Conservation (phyloP, 1,284 basidiomycete species). For the Leccinum subrobustum region DNA sequence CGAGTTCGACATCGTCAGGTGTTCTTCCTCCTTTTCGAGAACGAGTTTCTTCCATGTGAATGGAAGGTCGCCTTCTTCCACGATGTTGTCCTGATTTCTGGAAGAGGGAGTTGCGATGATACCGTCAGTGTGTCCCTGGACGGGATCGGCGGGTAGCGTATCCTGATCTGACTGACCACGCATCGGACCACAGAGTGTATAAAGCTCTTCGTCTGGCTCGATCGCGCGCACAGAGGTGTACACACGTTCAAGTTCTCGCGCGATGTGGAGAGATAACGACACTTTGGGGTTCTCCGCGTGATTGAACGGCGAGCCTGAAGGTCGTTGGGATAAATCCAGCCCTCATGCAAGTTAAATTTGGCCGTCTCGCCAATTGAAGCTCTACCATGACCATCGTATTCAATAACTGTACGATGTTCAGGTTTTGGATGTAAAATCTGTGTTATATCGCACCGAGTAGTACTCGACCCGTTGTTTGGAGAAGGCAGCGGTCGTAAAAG, state of each 20-base stretch:
- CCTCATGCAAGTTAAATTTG: too few species aligned
- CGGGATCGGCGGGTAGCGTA: constrained; percentile 36
- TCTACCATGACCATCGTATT: constrained; percentile 70
- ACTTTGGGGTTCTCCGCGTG: constrained; percentile 74
- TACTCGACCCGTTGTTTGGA: too few species aligned
- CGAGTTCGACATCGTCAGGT: constrained; percentile 54
- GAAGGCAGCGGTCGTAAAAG: neutral
- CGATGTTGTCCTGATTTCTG: constrained; percentile 36
- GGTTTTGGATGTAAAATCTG: neutral
- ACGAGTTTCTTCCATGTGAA: constrained; percentile 58
- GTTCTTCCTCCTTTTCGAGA: constrained; percentile 57
- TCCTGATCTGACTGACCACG: constrained; percentile 21
- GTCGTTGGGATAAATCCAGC: neutral
- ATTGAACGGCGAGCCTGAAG: constrained; percentile 76
- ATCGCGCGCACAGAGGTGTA: constrained; percentile 62
- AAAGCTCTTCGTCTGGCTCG: constrained; percentile 56
- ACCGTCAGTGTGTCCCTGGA: constrained; percentile 15
- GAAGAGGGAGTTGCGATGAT: constrained; percentile 23
- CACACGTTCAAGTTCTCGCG: constrained; percentile 15
- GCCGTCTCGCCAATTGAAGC: too few species aligned
- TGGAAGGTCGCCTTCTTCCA: constrained; percentile 58
- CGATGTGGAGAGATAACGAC: constrained; percentile 55
- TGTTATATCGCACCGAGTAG: too few species aligned
- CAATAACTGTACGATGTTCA: constrained; percentile 46
- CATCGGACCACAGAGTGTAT: constrained; percentile 39